Conservation (phyloP, 2,329 filamentous ascomycete genomes). For the Pseudocercospora ulei region DNA sequence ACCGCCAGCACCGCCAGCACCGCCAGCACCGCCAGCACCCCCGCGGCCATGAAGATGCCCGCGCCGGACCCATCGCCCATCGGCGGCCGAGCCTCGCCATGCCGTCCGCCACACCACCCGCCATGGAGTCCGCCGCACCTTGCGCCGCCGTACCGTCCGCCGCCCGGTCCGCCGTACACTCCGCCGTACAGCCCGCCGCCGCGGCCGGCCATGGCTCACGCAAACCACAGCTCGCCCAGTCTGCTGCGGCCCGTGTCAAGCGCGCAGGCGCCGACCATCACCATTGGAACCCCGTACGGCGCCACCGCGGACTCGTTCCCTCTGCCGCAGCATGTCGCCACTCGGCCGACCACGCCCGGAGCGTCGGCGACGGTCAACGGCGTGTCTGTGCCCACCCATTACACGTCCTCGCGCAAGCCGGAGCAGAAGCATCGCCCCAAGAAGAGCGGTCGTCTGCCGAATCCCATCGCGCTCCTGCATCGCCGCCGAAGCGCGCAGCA, state of each 20-base stretch:
- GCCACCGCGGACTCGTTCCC: constrained; percentile 29
- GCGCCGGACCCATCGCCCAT: constrained; percentile 25
- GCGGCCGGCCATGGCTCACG: constrained; percentile 16
- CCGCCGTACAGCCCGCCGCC: constrained; percentile 26
- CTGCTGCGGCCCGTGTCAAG: constrained; percentile 17
- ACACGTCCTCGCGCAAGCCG: constrained; percentile 23
- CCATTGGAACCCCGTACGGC: constrained; percentile 31
- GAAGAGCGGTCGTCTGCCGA: constrained; percentile 40
- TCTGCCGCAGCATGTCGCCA: constrained; percentile 31
- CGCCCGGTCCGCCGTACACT: no score
- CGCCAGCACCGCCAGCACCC: constrained; percentile 1
- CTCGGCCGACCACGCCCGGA: constrained; percentile 29
- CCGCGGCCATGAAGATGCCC: constrained; percentile 13
- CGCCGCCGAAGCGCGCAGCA: constrained; percentile 45
- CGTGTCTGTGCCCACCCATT: constrained; percentile 32
- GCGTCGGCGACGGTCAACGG: constrained; percentile 31
- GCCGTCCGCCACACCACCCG: constrained; percentile 17
- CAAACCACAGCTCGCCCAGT: constrained; percentile 24
- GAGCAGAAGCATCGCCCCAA: constrained; percentile 32
- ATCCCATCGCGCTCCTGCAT: constrained; percentile 52
- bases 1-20: constrained; percentile 1
- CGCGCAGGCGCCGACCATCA: constrained; percentile 23
- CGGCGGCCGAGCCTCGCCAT: constrained; percentile 30
- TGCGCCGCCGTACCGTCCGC: no score
- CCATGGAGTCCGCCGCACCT: no score